A percentile compares a stretch with the other conserved stretches of the same genome.
phyloP scores from a whole-genome alignment of 2,329 filamentous ascomycete species.

The Colletotrichum limetticola region DNA sequence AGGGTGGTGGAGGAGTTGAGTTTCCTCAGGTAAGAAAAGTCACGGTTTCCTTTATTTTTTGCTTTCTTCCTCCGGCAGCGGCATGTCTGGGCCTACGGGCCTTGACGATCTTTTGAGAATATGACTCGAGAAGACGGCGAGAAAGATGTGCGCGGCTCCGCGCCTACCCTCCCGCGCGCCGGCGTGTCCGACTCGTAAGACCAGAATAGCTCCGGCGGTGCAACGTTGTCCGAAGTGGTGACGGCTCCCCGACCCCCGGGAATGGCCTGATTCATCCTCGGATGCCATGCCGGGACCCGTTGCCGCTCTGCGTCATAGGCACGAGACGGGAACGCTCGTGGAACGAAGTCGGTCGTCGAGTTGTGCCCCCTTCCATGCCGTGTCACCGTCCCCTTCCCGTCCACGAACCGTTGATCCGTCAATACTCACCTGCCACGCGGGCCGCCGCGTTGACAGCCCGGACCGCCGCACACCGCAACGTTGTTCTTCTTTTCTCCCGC shows the following conservation, averaged over 20 bases:
- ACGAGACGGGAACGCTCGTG: background rate
- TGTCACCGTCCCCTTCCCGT: constrained; percentile 9
- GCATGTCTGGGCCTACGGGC: constrained; percentile 20
- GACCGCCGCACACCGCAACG: constrained; percentile 19
- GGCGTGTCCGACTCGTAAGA: constrained; percentile 8
- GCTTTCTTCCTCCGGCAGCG: background rate
- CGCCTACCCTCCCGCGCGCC: constrained; percentile 8
- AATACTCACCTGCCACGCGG: constrained; percentile 12
- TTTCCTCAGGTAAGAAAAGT: constrained; percentile 73
- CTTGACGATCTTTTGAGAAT: background rate
- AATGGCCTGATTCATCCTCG: constrained; percentile 24
- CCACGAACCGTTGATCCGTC: background rate
- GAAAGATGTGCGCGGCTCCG: constrained; percentile 12
- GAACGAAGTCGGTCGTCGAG: constrained; percentile 1
- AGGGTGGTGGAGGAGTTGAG: constrained; percentile 76
- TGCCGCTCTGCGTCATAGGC: background rate
- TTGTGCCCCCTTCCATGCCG: background rate
- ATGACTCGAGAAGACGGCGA: background rate
- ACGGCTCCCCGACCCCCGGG: background rate
- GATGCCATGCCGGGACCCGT: constrained; percentile 9
- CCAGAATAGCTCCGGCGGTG: background rate
- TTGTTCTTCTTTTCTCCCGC: background rate
- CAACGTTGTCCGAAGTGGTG: background rate
- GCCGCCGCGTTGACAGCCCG: constrained; percentile 32
- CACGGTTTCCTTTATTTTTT: background rate